Conservation (phyloP, 2,329 filamentous ascomycete species). For the Davidsoniella eucalypti region DNA sequence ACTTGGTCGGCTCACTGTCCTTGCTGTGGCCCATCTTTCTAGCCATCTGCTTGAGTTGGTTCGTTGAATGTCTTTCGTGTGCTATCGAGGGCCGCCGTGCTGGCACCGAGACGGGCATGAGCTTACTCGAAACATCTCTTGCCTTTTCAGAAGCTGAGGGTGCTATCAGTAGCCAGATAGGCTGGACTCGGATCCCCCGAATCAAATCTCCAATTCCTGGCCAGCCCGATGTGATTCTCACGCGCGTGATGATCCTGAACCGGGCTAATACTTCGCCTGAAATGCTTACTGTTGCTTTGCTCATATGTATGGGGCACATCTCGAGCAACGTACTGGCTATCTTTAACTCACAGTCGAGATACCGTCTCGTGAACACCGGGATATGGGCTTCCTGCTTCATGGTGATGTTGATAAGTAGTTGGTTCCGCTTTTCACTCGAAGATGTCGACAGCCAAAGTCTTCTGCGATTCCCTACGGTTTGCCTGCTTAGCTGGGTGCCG, state of each 20-base stretch:
- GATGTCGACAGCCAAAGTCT: slow-evolving; percentile 48
- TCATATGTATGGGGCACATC: slow-evolving; percentile 81
- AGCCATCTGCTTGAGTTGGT: slow-evolving; percentile 58
- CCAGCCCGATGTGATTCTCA: slow-evolving; percentile 22
- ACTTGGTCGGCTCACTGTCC: slow-evolving; percentile 62
- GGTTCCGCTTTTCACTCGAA: slow-evolving; percentile 43
- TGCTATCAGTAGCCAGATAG: slow-evolving; percentile 64
- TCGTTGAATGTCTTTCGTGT: slow-evolving; percentile 75
- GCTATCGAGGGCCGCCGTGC: slow-evolving; percentile 70
- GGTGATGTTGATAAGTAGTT: slow-evolving; percentile 65
- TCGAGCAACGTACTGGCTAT: slow-evolving; percentile 72
- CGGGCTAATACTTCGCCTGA: slow-evolving; percentile 81
- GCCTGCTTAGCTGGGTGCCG: slow-evolving; percentile 85
- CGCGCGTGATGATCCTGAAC: slow-evolving; percentile 51
- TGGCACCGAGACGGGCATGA: slow-evolving; percentile 84
- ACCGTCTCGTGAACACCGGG: slow-evolving; percentile 70
- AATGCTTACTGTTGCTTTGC: slow-evolving; percentile 66
- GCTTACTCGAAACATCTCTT: slow-evolving; percentile 85
- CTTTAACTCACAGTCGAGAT: slow-evolving; percentile 60
- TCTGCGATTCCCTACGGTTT: slow-evolving; percentile 81
- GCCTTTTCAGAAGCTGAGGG: slow-evolving; percentile 93
- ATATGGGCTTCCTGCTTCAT: slow-evolving; percentile 89
- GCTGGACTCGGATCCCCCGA: slow-evolving; percentile 44
- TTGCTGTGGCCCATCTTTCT: slow-evolving; percentile 60
- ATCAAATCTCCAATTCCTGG: slow-evolving; percentile 27